phyloP scores from a whole-genome alignment of 2,329 filamentous ascomycete genomes.

The Chaetomiaceae sp. region DNA sequence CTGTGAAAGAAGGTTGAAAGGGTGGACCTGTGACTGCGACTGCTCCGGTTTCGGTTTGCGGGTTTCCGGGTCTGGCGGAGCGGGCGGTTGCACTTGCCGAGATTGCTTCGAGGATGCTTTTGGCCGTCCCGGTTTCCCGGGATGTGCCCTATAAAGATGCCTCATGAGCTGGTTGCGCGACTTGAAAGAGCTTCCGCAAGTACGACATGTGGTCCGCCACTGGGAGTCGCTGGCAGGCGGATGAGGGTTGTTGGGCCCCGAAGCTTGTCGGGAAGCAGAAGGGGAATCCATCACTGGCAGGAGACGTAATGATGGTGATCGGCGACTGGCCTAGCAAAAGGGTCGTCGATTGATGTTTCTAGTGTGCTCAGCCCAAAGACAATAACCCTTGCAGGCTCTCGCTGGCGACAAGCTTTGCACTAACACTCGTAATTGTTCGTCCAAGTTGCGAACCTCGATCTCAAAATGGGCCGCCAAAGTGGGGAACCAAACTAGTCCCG shows the following conservation, averaged over 20 bases:
- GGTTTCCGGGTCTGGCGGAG: neutral
- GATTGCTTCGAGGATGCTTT: neutral
- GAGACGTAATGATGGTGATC: neutral
- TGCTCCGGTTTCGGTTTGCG: neutral
- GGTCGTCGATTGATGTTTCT: conserved; percentile 7
- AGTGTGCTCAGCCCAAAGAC: conserved; percentile 1
- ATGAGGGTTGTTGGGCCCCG: neutral
- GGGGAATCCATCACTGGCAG: neutral
- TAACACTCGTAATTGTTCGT: too few relatives aligned
- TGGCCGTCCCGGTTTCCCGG: neutral
- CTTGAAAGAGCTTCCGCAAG: neutral
- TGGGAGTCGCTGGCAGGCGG: neutral
- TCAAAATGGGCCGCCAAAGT: too few relatives aligned
- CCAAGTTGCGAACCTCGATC: too few relatives aligned
- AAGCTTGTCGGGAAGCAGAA: neutral
- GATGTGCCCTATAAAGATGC: conserved; percentile 2
- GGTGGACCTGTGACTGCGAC: conserved; percentile 1
- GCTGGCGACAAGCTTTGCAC: too few relatives aligned
- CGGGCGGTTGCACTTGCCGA: neutral
- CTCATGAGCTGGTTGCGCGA: conserved; percentile 13
- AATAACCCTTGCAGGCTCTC: neutral
- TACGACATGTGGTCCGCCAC: conserved; percentile 6
- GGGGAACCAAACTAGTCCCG: too few relatives aligned
- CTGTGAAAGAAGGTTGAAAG: neutral
- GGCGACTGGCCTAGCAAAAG: conserved; percentile 13